These are phyloP conservation scores for Chalaropsis thielavioides DNA, from an alignment of 2,329 filamentous ascomycete genomes.

Conservation along the genomic window DNA sequence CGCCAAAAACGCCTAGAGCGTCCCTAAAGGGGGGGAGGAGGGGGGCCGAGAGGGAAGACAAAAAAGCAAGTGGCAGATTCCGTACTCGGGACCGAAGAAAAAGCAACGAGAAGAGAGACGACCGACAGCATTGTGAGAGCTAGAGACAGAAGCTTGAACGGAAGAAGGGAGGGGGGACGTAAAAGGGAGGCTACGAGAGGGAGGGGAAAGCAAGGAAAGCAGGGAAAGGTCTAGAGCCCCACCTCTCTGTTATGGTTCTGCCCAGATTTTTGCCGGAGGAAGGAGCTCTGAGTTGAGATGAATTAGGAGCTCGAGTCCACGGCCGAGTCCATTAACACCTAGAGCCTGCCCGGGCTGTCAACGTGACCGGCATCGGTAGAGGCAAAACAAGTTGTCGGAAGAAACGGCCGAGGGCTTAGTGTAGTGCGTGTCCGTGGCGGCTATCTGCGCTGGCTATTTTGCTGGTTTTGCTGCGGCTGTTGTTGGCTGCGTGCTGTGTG, in stretches of 20 bases:
- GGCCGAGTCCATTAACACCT: neutral
- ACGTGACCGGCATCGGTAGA: no score
- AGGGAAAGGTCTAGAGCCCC: neutral
- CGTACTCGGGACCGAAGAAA: neutral
- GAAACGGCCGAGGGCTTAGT: no score
- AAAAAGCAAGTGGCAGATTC: neutral
- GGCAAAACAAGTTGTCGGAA: neutral
- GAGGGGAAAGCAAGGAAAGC: no score
- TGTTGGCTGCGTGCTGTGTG: no score
- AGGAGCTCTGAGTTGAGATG: neutral
- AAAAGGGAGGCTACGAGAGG: no score
- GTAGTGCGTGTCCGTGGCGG: no score
- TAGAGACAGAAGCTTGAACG: no score
- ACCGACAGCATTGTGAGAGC: neutral
- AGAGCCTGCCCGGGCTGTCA: no score
- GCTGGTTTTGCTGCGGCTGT: no score
- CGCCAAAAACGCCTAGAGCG: neutral
- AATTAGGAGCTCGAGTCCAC: neutral
- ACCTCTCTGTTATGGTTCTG: neutral
- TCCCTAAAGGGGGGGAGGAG: neutral
- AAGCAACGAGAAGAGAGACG: neutral
- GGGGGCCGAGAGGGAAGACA: neutral
- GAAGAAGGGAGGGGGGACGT: no score
- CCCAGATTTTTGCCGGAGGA: neutral
- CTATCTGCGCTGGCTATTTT: no score